Evolutionary conservation across 2,329 filamentous ascomycete genomes (phyloP).

Genomic region (Hypoxylon sp.): DNA sequence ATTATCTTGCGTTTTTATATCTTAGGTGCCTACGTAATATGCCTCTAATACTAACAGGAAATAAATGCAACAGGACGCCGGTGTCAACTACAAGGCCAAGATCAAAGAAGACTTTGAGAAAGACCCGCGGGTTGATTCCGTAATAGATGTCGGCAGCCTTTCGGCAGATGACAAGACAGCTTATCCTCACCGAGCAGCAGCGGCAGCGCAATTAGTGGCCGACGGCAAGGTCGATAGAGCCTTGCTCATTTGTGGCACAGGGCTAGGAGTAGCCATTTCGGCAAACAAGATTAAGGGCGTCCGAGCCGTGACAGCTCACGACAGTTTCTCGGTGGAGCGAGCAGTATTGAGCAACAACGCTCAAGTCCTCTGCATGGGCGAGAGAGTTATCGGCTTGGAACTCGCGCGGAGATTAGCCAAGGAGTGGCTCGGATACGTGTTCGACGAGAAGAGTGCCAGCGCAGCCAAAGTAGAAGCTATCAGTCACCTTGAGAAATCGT

Average conservation of each 20-base stretch:
- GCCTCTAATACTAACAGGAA: conserved; percentile 17
- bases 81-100: conserved; percentile 82
- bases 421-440: conserved; percentile 89
- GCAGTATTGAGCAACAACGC: conserved; percentile 87
- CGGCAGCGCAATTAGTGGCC: conserved; percentile 75
- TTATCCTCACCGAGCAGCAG: conserved; percentile 84
- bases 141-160: conserved; percentile 82
- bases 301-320: conserved; percentile 89
- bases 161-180: conserved; percentile 79
- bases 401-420: conserved; percentile 81
- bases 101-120: conserved; percentile 81
- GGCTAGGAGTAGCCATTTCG: conserved; percentile 87
- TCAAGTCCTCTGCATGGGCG: conserved; percentile 88
- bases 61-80: conserved; percentile 70
- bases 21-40: too few relatives aligned
- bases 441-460: conserved; percentile 74
- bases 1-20: too few relatives aligned
- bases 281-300: conserved; percentile 91
- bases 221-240: conserved; percentile 80
- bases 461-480: conserved; percentile 64
- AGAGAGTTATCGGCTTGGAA: conserved; percentile 86
- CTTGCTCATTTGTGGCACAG: conserved; percentile 87
- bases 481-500: conserved; percentile 56
- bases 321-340: conserved; percentile 86
- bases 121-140: conserved; percentile 75